Conservation (phyloP, 1,139 yeast species). For the Candida dubliniensis region DNA sequence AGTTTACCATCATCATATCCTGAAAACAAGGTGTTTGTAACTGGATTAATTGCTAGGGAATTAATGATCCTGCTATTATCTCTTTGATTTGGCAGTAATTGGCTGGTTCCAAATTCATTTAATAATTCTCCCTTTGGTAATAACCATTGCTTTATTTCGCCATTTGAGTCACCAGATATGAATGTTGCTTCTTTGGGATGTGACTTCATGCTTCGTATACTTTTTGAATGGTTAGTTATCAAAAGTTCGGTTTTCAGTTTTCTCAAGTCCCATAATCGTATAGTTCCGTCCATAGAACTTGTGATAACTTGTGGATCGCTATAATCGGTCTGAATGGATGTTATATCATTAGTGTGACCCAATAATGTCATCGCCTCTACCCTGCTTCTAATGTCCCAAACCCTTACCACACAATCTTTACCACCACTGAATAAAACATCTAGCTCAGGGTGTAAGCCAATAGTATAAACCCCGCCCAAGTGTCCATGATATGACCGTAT, state of each 20-base stretch:
- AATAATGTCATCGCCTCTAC: constrained; percentile 71
- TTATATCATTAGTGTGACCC: constrained; percentile 81
- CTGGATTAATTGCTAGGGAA: constrained; percentile 61
- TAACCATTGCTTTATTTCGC: constrained; percentile 80
- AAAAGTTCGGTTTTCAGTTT: constrained; percentile 46
- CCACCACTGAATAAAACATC: constrained; percentile 91
- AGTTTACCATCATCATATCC: constrained; percentile 85
- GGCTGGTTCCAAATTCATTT: constrained; percentile 35
- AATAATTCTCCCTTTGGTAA: constrained; percentile 73
- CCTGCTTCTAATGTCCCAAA: constrained; percentile 92
- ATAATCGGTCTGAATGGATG: constrained; percentile 63
- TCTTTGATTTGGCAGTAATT: constrained; percentile 9
- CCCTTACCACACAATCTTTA: constrained; percentile 79
- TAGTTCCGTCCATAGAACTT: constrained; percentile 81
- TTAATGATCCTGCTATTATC: constrained; percentile 52
- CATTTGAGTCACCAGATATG: constrained; percentile 73
- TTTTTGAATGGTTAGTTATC: constrained; percentile 81
- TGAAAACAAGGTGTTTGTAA: constrained; percentile 67
- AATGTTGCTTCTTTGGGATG: constrained; percentile 77
- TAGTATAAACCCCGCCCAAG: constrained; percentile 81
- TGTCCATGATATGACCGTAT: constrained; percentile 93
- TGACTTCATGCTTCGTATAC: constrained; percentile 70
- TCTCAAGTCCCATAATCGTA: constrained; percentile 78
- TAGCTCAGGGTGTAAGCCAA: constrained; percentile 82
- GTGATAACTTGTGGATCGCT: constrained; percentile 86